phyloP scores from a whole-genome alignment of 2,329 filamentous ascomycete species.

The Clarireedia homoeocarpa region DNA sequence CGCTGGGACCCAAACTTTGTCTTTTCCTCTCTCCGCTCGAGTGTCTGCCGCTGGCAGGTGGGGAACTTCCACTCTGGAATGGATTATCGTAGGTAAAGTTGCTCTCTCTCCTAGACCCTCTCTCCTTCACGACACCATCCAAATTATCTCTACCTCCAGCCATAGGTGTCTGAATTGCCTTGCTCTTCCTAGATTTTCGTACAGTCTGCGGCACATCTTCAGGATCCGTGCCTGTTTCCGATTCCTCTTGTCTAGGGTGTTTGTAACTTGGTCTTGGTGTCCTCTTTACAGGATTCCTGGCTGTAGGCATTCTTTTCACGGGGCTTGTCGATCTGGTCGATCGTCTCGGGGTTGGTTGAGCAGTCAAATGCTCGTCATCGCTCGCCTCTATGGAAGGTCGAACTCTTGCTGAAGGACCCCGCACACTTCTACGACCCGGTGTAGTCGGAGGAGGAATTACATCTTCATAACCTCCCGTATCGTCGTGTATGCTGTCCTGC shows the following conservation, averaged over 20 bases:
- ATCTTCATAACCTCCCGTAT: conserved; percentile 45
- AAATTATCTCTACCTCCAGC: conserved; percentile 49
- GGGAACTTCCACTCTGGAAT: conserved; percentile 73
- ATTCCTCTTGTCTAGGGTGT: conserved; percentile 44
- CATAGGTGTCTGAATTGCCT: conserved; percentile 34
- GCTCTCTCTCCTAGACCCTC: conserved; percentile 38
- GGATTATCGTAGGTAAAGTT: conserved; percentile 88
- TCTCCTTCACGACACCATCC: conserved; percentile 24
- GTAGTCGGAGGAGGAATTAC: conserved; percentile 41
- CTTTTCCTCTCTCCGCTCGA: conserved; percentile 42
- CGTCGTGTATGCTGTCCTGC: neutral
- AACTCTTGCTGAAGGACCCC: conserved; percentile 45
- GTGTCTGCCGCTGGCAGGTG: conserved; percentile 47
- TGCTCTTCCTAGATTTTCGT: conserved; percentile 44
- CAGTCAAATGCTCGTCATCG: conserved; percentile 1
- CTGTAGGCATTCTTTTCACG: conserved; percentile 45
- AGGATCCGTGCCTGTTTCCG: conserved; percentile 39
- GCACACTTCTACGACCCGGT: conserved; percentile 39
- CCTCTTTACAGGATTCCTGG: conserved; percentile 41
- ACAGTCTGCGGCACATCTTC: conserved; percentile 36
- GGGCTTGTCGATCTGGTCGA: conserved; percentile 45
- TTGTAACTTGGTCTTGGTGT: conserved; percentile 48
- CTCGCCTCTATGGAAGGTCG: conserved; percentile 18
- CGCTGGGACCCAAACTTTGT: conserved; percentile 27
- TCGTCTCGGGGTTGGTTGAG: conserved; percentile 35